phyloP scores from a whole-genome alignment of 2,329 filamentous ascomycete genomes.

The Diaporthe capsici region DNA sequence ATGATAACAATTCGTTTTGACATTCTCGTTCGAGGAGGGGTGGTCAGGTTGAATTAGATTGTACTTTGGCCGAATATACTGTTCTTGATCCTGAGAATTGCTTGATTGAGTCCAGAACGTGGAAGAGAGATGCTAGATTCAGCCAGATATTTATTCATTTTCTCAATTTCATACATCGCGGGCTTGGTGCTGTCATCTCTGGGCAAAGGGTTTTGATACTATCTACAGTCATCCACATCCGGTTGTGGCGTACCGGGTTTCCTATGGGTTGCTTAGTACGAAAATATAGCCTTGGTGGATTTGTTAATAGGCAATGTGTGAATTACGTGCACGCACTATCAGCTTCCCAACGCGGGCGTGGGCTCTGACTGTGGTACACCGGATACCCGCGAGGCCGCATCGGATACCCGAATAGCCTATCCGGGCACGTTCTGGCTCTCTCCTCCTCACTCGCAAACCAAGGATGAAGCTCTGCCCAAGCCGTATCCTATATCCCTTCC shows the following conservation, averaged over 20 bases:
- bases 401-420: conserved; percentile 29
- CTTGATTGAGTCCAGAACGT: background rate
- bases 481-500: background rate
- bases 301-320: background rate
- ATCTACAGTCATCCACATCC: background rate
- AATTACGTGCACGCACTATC: background rate
- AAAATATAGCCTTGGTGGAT: no score
- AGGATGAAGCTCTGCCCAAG: background rate
- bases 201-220: no score
- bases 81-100: background rate
- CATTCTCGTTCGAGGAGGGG: background rate
- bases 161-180: background rate
- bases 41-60: background rate
- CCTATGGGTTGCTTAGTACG: background rate
- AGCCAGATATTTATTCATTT: background rate
- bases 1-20: conserved; percentile 5
- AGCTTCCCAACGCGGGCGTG: background rate
- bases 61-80: background rate
- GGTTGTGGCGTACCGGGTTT: background rate
- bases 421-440: conserved; percentile 3
- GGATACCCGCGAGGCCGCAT: background rate
- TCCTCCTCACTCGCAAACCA: background rate
- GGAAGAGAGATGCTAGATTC: background rate
- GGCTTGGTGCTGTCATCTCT: background rate
- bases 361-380: background rate